Conservation (phyloP, 495 filamentous ascomycete genomes). For the Trichoderma reesei region DNA sequence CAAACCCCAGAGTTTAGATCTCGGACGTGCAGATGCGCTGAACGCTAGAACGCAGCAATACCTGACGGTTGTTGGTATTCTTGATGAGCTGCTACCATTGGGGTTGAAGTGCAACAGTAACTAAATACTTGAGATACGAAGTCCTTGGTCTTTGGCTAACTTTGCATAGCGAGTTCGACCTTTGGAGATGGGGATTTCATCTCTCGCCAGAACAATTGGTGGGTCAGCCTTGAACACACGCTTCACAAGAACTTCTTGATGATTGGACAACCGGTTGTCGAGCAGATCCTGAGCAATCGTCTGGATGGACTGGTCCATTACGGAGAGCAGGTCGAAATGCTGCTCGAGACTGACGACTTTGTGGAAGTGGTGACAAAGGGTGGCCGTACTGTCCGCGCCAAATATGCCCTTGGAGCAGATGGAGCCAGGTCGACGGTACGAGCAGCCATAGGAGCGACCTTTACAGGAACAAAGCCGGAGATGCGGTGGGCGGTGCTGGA, state of each 20-base stretch:
- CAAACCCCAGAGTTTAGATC: conserved; percentile 17
- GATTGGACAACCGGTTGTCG: conserved; percentile 20
- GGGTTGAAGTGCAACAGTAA: conserved; percentile 23
- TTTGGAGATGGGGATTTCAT: conserved; percentile 20
- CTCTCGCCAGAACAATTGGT: conserved; percentile 21
- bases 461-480: conserved; percentile 21
- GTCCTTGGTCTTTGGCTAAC: neutral
- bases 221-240: conserved; percentile 18
- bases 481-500: conserved; percentile 23
- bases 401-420: conserved; percentile 19
- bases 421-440: conserved; percentile 19
- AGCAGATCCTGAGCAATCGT: conserved; percentile 12
- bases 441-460: conserved; percentile 13
- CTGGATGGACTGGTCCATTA: conserved; percentile 16
- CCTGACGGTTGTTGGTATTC: conserved; percentile 17
- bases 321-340: conserved; percentile 13
- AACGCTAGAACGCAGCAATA: conserved; percentile 22
- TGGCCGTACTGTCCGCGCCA: conserved; percentile 14
- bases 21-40: conserved; percentile 21
- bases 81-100: conserved; percentile 17
- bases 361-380: conserved; percentile 15
- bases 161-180: conserved; percentile 18
- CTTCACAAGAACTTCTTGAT: conserved; percentile 20
- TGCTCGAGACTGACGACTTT: conserved; percentile 13
- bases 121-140: neutral